These are phyloP conservation scores for Colletotrichum acutatum DNA, from an alignment of 2,329 filamentous ascomycete species.

Conservation along the genomic window DNA sequence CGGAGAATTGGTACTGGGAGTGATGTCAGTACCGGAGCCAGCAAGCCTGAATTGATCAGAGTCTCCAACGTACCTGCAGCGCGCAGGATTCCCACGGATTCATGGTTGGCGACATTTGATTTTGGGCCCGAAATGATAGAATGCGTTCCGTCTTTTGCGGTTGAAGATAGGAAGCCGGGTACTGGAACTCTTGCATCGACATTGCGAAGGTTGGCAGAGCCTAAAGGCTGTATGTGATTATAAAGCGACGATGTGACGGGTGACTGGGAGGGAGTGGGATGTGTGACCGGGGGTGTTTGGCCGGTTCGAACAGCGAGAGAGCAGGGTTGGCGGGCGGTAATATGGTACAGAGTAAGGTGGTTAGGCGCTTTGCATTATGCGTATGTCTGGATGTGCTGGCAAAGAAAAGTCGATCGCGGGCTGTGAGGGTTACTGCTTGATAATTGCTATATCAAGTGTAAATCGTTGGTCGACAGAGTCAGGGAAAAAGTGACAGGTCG, in stretches of 20 bases:
- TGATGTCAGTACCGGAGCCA: not conserved
- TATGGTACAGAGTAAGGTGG: not conserved
- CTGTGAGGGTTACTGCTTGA: not conserved
- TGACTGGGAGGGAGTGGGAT: not conserved
- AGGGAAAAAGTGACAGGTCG: slow-evolving; percentile 19
- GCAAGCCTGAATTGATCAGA: too few species aligned
- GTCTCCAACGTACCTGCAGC: slow-evolving; percentile 43
- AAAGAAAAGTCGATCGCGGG: not conserved
- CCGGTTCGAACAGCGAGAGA: not conserved
- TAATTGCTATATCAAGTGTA: not conserved
- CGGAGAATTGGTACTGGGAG: slow-evolving; percentile 41
- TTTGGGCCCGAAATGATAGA: slow-evolving; percentile 32
- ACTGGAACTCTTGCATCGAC: slow-evolving; percentile 18
- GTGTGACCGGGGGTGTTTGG: slow-evolving; percentile 1
- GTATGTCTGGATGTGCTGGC: not conserved
- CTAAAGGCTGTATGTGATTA: slow-evolving; percentile 8
- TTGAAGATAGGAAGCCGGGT: not conserved
- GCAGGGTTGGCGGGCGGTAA: not conserved
- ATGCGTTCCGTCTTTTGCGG: slow-evolving; percentile 12
- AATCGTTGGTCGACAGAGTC: not conserved
- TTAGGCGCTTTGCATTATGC: slow-evolving; percentile 31
- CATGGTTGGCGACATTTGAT: slow-evolving; percentile 37
- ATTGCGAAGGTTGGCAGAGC: slow-evolving; percentile 10
- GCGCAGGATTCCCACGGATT: slow-evolving; percentile 50
- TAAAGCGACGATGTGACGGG: slow-evolving; percentile 3